These are phyloP conservation scores for Biancaea sappan DNA, from an alignment of 306 rosid genomes.

Conservation along the genomic window DNA sequence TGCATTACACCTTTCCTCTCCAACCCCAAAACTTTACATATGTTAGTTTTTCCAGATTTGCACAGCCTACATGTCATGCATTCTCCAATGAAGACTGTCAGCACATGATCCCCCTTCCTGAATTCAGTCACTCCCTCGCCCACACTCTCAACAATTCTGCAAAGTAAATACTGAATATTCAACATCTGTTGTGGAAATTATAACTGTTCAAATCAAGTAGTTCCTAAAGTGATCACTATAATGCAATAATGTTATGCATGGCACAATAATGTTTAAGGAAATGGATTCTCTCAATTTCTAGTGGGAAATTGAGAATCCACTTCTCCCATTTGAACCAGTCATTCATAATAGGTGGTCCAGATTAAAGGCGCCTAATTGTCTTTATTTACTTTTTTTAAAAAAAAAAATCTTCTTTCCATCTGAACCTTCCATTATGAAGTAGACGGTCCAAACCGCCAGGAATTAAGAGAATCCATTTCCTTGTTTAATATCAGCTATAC, in stretches of 20 bases:
- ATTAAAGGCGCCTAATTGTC: too few relatives aligned
- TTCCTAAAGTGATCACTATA: constrained; percentile 5
- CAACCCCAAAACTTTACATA: constrained; percentile 81
- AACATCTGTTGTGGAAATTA: constrained; percentile 8
- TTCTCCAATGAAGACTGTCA: constrained; percentile 92
- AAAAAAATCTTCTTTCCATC: too few relatives aligned
- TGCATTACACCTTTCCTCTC: constrained; percentile 93
- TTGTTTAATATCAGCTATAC: not conserved
- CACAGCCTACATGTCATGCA: constrained; percentile 76
- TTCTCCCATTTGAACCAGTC: too few relatives aligned
- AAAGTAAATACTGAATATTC: constrained; percentile 28
- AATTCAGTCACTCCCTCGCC: constrained; percentile 86
- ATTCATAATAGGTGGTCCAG: too few relatives aligned
- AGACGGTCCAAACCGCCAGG: too few relatives aligned
- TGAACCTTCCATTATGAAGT: too few relatives aligned
- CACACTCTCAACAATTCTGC: constrained; percentile 94
- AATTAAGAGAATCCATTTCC: too few relatives aligned
- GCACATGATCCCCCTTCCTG: constrained; percentile 81
- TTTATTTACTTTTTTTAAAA: too few relatives aligned
- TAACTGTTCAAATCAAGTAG: not conserved
- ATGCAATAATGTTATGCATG: constrained; percentile 8
- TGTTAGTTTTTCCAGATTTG: constrained; percentile 78
- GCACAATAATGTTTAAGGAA: not conserved
- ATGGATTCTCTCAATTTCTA: too few relatives aligned
- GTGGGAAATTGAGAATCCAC: too few relatives aligned